phyloP scores from a whole-genome alignment of 2,329 filamentous ascomycete genomes.

The Ascomycota sp. region DNA sequence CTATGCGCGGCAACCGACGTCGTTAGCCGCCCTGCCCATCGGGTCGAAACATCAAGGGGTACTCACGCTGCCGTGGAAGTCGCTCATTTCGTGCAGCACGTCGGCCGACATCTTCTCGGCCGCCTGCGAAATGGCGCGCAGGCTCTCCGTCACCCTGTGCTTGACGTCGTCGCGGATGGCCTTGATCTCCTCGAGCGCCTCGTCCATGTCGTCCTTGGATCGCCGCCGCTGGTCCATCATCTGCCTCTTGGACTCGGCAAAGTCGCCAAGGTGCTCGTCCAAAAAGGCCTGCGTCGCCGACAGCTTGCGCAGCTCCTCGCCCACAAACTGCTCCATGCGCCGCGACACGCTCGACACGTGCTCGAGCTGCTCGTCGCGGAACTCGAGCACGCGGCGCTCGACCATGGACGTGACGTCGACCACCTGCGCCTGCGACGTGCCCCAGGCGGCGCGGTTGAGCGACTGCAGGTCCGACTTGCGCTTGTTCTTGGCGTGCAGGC shows the following conservation, averaged over 20 bases:
- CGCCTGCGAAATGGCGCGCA: slow-evolving; percentile 63
- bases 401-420: slow-evolving; percentile 56
- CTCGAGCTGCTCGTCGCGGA: slow-evolving; percentile 51
- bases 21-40: no score
- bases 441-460: slow-evolving; percentile 63
- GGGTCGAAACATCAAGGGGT: neutral
- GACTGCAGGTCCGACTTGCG: slow-evolving; percentile 69
- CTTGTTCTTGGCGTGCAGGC: slow-evolving; percentile 68
- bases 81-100: slow-evolving; percentile 64
- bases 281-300: slow-evolving; percentile 50
- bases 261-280: slow-evolving; percentile 44
- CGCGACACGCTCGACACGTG: slow-evolving; percentile 47
- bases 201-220: slow-evolving; percentile 72
- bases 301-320: slow-evolving; percentile 52
- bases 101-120: slow-evolving; percentile 79
- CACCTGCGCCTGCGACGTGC: slow-evolving; percentile 54
- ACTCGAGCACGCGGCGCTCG: slow-evolving; percentile 51
- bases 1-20: slow-evolving; percentile 20
- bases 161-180: slow-evolving; percentile 79
- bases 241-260: slow-evolving; percentile 46
- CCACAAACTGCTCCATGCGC: slow-evolving; percentile 60
- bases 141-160: slow-evolving; percentile 60
- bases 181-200: slow-evolving; percentile 82
- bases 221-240: slow-evolving; percentile 46
- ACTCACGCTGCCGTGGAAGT: slow-evolving; percentile 52